A percentile compares a stretch with the other conserved stretches of the same genome.
phyloP scores from a whole-genome alignment of 2,329 filamentous ascomycete genomes.

The Geosmithia putterillii region DNA sequence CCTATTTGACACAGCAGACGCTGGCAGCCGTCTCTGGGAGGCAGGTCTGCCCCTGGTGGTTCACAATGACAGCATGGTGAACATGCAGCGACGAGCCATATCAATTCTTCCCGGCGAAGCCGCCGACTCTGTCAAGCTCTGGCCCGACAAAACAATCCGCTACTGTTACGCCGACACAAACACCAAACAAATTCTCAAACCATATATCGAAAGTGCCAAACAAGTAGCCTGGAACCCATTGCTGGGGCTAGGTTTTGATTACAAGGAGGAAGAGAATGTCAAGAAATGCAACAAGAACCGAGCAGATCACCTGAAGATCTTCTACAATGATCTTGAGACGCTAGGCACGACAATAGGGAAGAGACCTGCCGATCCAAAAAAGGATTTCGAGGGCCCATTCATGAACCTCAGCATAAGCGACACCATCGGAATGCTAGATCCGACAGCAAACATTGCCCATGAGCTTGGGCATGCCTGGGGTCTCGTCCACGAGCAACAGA shows the following conservation, averaged over 20 bases:
- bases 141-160: conserved; percentile 8
- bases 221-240: not conserved
- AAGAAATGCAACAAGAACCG: conserved; percentile 3
- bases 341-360: conserved; percentile 4
- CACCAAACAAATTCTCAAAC: not conserved
- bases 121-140: not conserved
- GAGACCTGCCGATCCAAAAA: conserved; percentile 1
- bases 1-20: too few relatives aligned
- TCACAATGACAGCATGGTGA: not conserved
- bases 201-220: not conserved
- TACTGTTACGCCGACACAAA: conserved; percentile 6
- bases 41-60: not conserved
- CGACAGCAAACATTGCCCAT: conserved; percentile 10
- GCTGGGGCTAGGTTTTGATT: conserved; percentile 4
- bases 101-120: not conserved
- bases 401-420: conserved; percentile 5
- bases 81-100: not conserved
- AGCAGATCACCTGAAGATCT: conserved; percentile 2
- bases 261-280: conserved; percentile 4
- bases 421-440: conserved; percentile 5
- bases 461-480: conserved; percentile 15
- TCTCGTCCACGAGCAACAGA: conserved; percentile 14
- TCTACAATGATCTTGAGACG: conserved; percentile 3
- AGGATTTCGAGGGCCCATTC: conserved; percentile 4
- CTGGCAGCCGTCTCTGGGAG: conserved; percentile 4